phyloP scores from a whole-genome alignment of 2,329 filamentous ascomycete genomes.

The Endoconidiophora laricicola region DNA sequence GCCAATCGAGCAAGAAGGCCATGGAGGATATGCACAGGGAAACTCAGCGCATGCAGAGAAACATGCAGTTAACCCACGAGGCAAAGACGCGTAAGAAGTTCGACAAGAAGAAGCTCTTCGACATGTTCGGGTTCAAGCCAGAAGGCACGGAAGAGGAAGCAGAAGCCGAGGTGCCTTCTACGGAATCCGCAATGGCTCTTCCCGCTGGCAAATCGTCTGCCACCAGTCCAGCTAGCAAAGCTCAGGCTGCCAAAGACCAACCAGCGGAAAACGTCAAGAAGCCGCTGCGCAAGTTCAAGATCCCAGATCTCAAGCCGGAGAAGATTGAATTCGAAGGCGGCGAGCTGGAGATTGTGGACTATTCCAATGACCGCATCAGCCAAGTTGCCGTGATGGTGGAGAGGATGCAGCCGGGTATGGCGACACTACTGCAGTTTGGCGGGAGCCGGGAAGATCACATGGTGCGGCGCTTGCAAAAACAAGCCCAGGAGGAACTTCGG shows the following conservation, averaged over 20 bases:
- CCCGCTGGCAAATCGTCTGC: slow-evolving; percentile 8
- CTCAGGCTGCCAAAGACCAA: slow-evolving; percentile 15
- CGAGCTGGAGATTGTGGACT: slow-evolving; percentile 49
- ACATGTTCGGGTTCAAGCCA: slow-evolving; percentile 60
- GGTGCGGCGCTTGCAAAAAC: slow-evolving; percentile 22
- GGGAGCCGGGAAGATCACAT: slow-evolving; percentile 19
- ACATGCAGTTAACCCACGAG: slow-evolving; percentile 80
- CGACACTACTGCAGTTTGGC: slow-evolving; percentile 24
- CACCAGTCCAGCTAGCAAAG: too few species aligned
- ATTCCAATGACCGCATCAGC: slow-evolving; percentile 16
- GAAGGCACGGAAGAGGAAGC: slow-evolving; percentile 19
- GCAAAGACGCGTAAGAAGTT: slow-evolving; percentile 86
- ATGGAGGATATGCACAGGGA: slow-evolving; percentile 89
- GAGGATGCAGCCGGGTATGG: slow-evolving; percentile 38
- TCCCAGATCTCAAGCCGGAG: slow-evolving; percentile 17
- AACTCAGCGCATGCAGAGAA: slow-evolving; percentile 77
- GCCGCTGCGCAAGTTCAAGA: slow-evolving; percentile 16
- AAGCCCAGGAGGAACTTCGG: slow-evolving; percentile 52
- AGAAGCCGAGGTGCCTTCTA: slow-evolving; percentile 17
- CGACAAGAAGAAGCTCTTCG: slow-evolving; percentile 65
- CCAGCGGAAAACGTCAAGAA: slow-evolving; percentile 14
- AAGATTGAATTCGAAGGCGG: slow-evolving; percentile 27
- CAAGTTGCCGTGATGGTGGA: slow-evolving; percentile 16
- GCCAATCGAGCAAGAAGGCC: slow-evolving; percentile 89
- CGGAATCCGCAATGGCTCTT: slow-evolving; percentile 12